Conservation (phyloP, 345 rosid species). For the Reutealis trisperma region DNA sequence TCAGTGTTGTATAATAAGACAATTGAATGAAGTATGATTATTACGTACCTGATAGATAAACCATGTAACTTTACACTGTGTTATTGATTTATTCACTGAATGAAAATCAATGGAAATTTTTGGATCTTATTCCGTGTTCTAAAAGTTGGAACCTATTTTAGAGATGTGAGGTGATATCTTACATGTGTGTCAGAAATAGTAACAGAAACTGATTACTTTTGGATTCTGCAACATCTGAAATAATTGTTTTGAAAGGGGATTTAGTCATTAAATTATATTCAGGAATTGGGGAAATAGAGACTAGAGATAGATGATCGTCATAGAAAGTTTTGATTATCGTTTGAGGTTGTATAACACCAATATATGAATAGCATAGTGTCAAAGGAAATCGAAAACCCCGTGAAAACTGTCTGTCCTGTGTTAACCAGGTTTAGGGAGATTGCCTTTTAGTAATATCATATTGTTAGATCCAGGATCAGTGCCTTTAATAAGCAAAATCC, state of each 20-base stretch:
- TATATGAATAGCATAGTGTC: neutral
- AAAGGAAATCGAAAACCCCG: neutral
- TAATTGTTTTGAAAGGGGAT: neutral
- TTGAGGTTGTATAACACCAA: neutral
- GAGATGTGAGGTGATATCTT: neutral
- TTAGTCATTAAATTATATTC: neutral
- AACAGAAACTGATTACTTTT: neutral
- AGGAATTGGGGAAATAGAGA: neutral
- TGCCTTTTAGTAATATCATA: neutral
- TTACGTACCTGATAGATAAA: neutral
- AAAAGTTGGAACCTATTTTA: neutral
- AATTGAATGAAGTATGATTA: constrained; percentile 7
- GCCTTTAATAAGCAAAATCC: neutral
- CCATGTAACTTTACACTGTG: neutral
- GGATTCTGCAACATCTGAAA: neutral
- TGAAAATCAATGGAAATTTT: neutral
- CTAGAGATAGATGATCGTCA: neutral
- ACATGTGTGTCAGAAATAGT: neutral
- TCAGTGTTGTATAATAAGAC: constrained; percentile 26
- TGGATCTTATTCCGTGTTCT: neutral
- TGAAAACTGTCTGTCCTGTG: neutral
- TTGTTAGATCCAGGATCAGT: constrained; percentile 4
- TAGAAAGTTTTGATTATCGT: neutral
- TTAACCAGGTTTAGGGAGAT: neutral
- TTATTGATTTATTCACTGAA: constrained; percentile 9